Base-by-base conservation (phyloP, 1,284 basidiomycete genomes). In the Malassezia vespertilionis region DNA sequence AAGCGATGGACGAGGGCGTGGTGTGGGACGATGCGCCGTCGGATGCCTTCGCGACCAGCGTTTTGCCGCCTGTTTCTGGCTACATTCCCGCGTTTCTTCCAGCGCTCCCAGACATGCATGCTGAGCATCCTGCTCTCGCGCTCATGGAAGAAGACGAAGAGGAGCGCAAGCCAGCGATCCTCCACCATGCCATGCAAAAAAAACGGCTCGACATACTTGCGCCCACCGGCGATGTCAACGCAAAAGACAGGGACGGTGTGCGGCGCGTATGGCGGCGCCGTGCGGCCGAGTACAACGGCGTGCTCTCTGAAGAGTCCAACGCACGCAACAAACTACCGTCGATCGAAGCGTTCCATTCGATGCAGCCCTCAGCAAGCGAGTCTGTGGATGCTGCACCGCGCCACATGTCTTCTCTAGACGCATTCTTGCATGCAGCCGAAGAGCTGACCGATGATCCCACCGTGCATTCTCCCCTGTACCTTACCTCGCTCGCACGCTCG, bases 391-490 rank as follows among this genome's bases (percentile, higher is more conserved):
- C 20, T n/a, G 30, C 36, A 20, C 37, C 41, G 17, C 26, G 4
- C 18, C 32, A 3, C 9, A 10, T 54, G 14, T 61, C 61, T 10
- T 59, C 60, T 14, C 36, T 62, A 9, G 50, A 52, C 6, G 60
- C 60, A 1, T 66, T 64, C 36, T 59, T 59, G 14, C 57, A 54
- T n/a, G 62, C 62, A 15, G 59, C 53, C 26, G 52, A 56, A 14
- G 58, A 56, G 14, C 38, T 66, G 28, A 48, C 43, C 23, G 52
- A 54, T n/a, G 63, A 66, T 26, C 48, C 50, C 3, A 44, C 52
- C 11, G 51, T 52, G 10, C 54, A 44, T 26, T 33, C 42, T 15
- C 46, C 58, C 15, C 54, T 56, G 43, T 55, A 45, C 39, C 32
- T 67, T 32, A 66, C 64, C 12, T 59, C 60, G 20, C 50, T 52